phyloP scores from a whole-genome alignment of 768 basidiomycete genomes.

The Mycena crocata region DNA sequence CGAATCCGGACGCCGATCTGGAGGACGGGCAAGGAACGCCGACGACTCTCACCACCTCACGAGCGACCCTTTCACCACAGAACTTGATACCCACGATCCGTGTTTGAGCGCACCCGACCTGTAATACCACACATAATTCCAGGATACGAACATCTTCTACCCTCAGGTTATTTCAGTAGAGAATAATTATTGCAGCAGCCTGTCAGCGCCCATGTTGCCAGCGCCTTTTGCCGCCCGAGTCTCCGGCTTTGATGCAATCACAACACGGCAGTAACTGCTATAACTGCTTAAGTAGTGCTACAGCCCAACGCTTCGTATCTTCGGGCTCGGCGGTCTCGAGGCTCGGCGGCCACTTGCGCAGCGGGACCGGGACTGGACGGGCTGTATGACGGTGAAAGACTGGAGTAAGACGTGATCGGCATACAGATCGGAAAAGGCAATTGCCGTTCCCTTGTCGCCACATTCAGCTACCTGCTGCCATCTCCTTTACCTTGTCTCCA shows the following conservation, averaged over 20 bases:
- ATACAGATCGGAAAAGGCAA: background rate
- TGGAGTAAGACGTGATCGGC: background rate
- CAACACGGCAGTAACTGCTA: too few relatives aligned
- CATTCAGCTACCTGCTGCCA: constrained; percentile 22
- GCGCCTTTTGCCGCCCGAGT: too few relatives aligned
- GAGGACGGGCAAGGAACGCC: constrained; percentile 54
- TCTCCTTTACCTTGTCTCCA: constrained; percentile 26
- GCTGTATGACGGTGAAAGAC: background rate
- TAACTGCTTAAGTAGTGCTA: too few relatives aligned
- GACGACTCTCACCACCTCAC: constrained; percentile 39
- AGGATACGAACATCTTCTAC: background rate
- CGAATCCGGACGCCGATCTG: constrained; percentile 53
- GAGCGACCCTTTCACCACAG: constrained; percentile 48
- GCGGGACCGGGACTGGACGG: background rate
- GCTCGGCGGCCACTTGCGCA: too few relatives aligned
- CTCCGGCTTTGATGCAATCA: too few relatives aligned
- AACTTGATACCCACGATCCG: constrained; percentile 55
- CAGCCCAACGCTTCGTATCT: too few relatives aligned
- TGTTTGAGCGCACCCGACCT: constrained; percentile 44
- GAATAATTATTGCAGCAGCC: too few relatives aligned
- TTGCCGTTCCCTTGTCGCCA: constrained; percentile 6
- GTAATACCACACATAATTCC: constrained; percentile 9
- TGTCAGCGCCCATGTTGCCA: too few relatives aligned
- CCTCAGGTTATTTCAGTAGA: too few relatives aligned
- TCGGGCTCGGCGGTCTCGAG: too few relatives aligned